Conservation (phyloP, 495 filamentous ascomycete species). For the Xylaria curta region DNA sequence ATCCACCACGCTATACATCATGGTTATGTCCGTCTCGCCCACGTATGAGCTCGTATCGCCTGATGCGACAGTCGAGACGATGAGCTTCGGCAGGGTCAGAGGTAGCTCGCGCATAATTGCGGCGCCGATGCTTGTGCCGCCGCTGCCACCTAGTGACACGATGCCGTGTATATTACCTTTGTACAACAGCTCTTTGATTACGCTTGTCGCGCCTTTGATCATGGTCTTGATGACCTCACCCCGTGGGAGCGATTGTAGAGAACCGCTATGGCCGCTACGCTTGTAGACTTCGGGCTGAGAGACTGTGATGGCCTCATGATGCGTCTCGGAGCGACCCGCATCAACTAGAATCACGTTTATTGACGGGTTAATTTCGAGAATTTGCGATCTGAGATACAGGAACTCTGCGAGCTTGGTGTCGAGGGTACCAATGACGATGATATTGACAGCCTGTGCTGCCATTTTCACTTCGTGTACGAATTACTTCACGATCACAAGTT, state of each 20-base stretch:
- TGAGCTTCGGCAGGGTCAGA: conserved; percentile 70
- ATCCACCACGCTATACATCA: conserved; percentile 75
- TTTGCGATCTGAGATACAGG: conserved; percentile 59
- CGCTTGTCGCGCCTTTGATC: conserved; percentile 45
- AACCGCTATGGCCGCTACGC: conserved; percentile 27
- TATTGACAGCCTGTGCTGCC: conserved; percentile 43
- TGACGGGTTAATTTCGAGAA: conserved; percentile 42
- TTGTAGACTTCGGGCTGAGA: conserved; percentile 47
- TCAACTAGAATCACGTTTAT: conserved; percentile 61
- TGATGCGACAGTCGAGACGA: conserved; percentile 71
- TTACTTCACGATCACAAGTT: not conserved
- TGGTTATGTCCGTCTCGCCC: conserved; percentile 69
- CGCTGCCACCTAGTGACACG: conserved; percentile 62
- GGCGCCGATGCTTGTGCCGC: conserved; percentile 63
- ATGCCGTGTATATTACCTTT: conserved; percentile 57
- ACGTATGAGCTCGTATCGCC: conserved; percentile 65
- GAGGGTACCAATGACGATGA: conserved; percentile 69
- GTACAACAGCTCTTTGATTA: conserved; percentile 44
- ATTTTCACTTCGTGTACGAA: conserved; percentile 27
- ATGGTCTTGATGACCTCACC: conserved; percentile 59
- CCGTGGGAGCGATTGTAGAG: conserved; percentile 46
- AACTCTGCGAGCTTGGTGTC: conserved; percentile 71
- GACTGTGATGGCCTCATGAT: conserved; percentile 56
- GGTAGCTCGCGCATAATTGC: conserved; percentile 65
- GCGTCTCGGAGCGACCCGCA: conserved; percentile 53